Percentiles rank a stretch among this genome's conserved stretches.
Conservation (phyloP, 2,329 filamentous ascomycete genomes). For the Phaeosphaeriaceae sp. region DNA sequence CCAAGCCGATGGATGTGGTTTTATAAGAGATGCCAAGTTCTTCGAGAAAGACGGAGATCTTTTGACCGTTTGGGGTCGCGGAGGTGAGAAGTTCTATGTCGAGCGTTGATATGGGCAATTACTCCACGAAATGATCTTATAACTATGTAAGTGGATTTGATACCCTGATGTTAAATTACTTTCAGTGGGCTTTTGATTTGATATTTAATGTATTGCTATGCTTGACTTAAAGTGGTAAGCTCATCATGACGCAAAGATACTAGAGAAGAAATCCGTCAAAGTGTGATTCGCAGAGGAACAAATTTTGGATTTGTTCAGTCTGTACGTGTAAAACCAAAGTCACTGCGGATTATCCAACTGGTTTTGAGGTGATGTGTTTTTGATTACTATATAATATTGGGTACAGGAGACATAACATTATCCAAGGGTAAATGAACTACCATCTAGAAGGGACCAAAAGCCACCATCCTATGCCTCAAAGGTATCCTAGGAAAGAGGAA, state of each 20-base stretch:
- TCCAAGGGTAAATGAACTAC: too few relatives aligned
- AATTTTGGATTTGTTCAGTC: too few relatives aligned
- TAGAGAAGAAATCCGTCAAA: background rate
- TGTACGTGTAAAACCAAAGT: too few relatives aligned
- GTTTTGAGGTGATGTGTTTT: background rate
- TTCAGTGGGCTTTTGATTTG: too few relatives aligned
- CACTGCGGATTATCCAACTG: too few relatives aligned
- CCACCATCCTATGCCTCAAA: too few relatives aligned
- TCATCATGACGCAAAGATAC: conserved; percentile 1
- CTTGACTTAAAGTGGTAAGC: background rate
- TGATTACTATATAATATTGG: background rate
- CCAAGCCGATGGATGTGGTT: conserved; percentile 62
- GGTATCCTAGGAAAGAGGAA: too few relatives aligned
- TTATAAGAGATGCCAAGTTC: conserved; percentile 65
- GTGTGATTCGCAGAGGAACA: background rate
- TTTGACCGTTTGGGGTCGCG: conserved; percentile 87
- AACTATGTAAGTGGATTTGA: too few relatives aligned
- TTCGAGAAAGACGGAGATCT: conserved; percentile 80
- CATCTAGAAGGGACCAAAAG: too few relatives aligned
- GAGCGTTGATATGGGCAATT: conserved; percentile 38
- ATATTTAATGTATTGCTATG: background rate
- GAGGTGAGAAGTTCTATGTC: conserved; percentile 75
- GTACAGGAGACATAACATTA: too few relatives aligned
- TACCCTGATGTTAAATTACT: too few relatives aligned
- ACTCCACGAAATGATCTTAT: too few relatives aligned